Evolutionary conservation across 768 basidiomycete species (phyloP).

Genomic region (Pleurotus cornucopiae): DNA sequence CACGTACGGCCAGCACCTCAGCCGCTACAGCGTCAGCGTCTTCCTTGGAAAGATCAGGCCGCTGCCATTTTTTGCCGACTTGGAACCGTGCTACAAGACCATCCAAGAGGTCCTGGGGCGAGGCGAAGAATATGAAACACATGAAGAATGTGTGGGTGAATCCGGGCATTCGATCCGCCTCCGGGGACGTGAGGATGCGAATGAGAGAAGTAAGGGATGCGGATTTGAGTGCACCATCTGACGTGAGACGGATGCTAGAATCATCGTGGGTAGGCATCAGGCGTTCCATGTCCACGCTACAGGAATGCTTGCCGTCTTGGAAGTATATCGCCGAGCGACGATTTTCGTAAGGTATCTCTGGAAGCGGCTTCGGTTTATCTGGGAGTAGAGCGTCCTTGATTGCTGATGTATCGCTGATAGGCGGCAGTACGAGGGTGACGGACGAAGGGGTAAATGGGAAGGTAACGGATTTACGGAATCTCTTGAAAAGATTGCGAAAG

Average conservation of each 20-base stretch:
- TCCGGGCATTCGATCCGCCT: slow-evolving; percentile 32
- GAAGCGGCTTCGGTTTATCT: not conserved
- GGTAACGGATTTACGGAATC: not conserved
- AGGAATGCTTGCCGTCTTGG: not conserved
- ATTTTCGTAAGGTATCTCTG: not conserved
- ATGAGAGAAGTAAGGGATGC: slow-evolving; percentile 38
- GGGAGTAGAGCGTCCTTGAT: not conserved
- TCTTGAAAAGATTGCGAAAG: too few relatives aligned
- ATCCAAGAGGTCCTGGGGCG: slow-evolving; percentile 39
- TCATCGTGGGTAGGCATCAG: slow-evolving; percentile 2
- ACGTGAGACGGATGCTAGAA: slow-evolving; percentile 20
- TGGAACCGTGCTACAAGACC: slow-evolving; percentile 45
- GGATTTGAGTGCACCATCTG: slow-evolving; percentile 23
- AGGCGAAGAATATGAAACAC: slow-evolving; percentile 68
- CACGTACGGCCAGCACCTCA: slow-evolving; percentile 45
- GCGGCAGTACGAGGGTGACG: not conserved
- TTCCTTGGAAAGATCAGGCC: slow-evolving; percentile 21
- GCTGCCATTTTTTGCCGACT: slow-evolving; percentile 18
- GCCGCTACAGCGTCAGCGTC: slow-evolving; percentile 32
- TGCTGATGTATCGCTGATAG: not conserved
- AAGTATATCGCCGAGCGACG: slow-evolving; percentile 2
- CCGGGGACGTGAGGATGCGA: slow-evolving; percentile 40
- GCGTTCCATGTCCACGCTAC: not conserved
- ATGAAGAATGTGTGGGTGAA: slow-evolving; percentile 57
- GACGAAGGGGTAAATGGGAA: not conserved